Evolutionary conservation across 2,329 filamentous ascomycete genomes (phyloP).

Genomic region (Fusarium foetens): DNA sequence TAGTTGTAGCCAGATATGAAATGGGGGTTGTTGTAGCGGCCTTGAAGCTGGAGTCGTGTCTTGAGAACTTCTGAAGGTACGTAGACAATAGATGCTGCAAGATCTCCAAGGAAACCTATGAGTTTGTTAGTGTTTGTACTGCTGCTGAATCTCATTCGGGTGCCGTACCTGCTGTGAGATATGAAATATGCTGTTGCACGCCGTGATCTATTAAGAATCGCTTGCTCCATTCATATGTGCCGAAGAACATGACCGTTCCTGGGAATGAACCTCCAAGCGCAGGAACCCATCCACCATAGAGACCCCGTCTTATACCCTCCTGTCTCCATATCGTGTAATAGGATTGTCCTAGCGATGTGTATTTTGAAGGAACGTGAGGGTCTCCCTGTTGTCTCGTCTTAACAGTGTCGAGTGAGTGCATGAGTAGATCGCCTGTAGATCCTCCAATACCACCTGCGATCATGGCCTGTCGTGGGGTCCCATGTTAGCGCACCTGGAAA

Average conservation of each 20-base stretch:
- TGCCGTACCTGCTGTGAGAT: constrained; percentile 79
- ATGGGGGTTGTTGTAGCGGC: constrained; percentile 92
- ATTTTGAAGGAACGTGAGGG: constrained; percentile 90
- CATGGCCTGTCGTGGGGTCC: constrained; percentile 74
- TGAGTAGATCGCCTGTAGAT: constrained; percentile 93
- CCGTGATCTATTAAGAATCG: constrained; percentile 86
- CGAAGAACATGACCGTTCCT: constrained; percentile 94
- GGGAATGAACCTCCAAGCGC: constrained; percentile 93
- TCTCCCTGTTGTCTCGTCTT: constrained; percentile 98
- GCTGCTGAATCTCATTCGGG: background rate
- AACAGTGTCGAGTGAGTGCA: constrained; percentile 98
- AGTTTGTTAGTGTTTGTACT: background rate
- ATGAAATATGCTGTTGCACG: constrained; percentile 83
- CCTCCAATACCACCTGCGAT: constrained; percentile 93
- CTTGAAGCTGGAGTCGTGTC: constrained; percentile 94
- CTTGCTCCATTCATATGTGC: constrained; percentile 96
- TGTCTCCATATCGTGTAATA: constrained; percentile 94
- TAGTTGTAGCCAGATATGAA: constrained; percentile 98
- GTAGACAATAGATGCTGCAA: constrained; percentile 91
- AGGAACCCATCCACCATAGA: constrained; percentile 94
- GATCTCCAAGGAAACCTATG: constrained; percentile 87
- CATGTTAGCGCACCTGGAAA: constrained; percentile 33
- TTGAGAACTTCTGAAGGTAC: constrained; percentile 98
- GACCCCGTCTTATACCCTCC: constrained; percentile 84
- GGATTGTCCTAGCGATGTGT: constrained; percentile 87